Evolutionary conservation across 306 rosid species (phyloP).

Genomic region (Quercus gilva): DNA sequence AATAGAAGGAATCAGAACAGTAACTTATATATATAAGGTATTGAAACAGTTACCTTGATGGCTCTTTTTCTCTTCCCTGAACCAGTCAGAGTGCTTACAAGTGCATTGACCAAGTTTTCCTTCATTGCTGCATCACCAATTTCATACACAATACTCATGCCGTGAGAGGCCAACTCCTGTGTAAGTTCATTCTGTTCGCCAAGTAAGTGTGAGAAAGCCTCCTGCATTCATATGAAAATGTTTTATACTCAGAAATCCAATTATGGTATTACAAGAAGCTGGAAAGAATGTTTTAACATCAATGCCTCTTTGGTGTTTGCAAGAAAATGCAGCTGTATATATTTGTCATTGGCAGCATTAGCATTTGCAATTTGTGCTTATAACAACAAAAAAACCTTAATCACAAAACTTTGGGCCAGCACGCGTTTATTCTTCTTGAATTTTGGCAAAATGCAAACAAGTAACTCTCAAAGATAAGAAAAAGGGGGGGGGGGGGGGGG

Average conservation of each 20-base stretch:
- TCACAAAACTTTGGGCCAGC: no score
- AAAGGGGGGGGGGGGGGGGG: neutral
- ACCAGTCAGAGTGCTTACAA: constrained; percentile 82
- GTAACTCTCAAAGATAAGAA: neutral
- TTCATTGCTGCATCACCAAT: constrained; percentile 90
- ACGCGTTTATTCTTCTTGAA: neutral
- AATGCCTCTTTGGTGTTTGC: neutral
- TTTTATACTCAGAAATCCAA: constrained; percentile 9
- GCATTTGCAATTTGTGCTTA: neutral
- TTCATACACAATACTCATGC: constrained; percentile 99
- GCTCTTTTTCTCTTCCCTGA: constrained; percentile 92
- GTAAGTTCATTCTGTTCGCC: constrained; percentile 97
- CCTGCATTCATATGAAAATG: constrained; percentile 57
- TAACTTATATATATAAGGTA: constrained; percentile 27
- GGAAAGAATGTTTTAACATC: constrained; percentile 4
- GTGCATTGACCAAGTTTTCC: constrained; percentile 78
- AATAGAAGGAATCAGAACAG: constrained; percentile 15
- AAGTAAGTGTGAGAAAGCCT: constrained; percentile 90
- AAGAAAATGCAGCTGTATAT: neutral
- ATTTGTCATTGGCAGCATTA: neutral
- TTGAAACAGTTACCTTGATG: constrained; percentile 58
- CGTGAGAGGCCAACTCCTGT: constrained; percentile 97
- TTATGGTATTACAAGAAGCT: constrained; percentile 11
- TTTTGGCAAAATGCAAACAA: neutral
- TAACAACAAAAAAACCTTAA: neutral